A percentile compares a stretch with the other conserved stretches of the same genome.
phyloP scores from a whole-genome alignment of 495 filamentous ascomycete genomes.

The Haplographium delicatum region DNA sequence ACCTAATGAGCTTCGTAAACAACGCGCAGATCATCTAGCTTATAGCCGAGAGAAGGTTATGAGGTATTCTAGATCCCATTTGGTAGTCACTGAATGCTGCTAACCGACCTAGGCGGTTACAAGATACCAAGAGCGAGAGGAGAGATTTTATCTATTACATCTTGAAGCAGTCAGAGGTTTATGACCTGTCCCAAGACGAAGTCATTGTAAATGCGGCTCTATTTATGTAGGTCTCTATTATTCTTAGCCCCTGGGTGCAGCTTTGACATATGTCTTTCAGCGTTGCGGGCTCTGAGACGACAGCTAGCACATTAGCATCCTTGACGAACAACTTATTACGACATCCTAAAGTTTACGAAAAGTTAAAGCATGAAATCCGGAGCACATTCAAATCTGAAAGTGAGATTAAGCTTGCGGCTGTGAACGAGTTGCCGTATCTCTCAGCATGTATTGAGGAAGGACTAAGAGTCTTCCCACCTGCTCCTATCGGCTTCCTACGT shows the following conservation, averaged over 20 bases:
- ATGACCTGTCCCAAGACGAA: neutral
- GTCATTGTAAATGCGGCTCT: neutral
- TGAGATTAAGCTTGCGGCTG: slow-evolving; percentile 40
- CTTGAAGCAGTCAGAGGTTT: neutral
- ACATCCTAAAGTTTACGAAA: slow-evolving; percentile 35
- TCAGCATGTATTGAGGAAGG: slow-evolving; percentile 50
- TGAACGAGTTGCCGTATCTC: slow-evolving; percentile 43
- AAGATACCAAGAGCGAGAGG: slow-evolving; percentile 29
- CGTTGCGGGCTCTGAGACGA: slow-evolving; percentile 48
- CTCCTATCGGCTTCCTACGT: slow-evolving; percentile 43
- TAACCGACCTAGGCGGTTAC: no score
- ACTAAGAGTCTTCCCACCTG: slow-evolving; percentile 53
- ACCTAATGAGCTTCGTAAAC: neutral
- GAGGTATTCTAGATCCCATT: no score
- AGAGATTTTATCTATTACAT: slow-evolving; percentile 5
- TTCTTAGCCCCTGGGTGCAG: neutral
- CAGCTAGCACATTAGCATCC: slow-evolving; percentile 45
- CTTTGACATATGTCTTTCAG: no score
- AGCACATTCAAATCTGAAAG: slow-evolving; percentile 39
- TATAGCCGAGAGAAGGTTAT: slow-evolving; percentile 1
- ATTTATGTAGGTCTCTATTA: neutral
- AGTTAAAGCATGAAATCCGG: slow-evolving; percentile 47
- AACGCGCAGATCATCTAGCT: neutral
- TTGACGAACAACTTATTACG: slow-evolving; percentile 42
- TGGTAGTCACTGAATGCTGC: no score